A percentile compares a stretch with the other conserved stretches of the same genome.
Conservation (phyloP, 352 stramenopile genomes). For the Thalassiosira livingstoniorum region DNA sequence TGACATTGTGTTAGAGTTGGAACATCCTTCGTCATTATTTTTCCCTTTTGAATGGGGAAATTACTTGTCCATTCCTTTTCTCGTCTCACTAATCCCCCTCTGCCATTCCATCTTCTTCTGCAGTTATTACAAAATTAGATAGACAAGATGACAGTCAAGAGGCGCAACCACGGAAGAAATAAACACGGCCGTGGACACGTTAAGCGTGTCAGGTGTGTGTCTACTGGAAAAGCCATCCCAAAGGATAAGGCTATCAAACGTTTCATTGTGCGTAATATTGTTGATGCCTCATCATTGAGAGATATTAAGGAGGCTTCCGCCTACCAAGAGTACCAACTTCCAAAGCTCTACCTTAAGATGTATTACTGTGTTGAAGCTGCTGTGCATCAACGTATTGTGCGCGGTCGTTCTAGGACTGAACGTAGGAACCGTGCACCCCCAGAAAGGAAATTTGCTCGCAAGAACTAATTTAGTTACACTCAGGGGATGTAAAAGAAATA, state of each 20-base stretch:
- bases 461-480: conserved; percentile 50
- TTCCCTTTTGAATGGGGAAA: too few relatives aligned
- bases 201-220: conserved; percentile 98
- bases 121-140: conserved; percentile 46
- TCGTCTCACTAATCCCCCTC: too few relatives aligned
- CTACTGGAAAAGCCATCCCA: conserved; percentile 98
- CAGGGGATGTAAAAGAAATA: background rate
- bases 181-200: conserved; percentile 99
- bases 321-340: conserved; percentile 98
- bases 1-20: too few relatives aligned
- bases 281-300: conserved; percentile 98
- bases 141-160: conserved; percentile 96
- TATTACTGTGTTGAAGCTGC: conserved; percentile 99
- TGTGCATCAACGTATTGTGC: conserved; percentile 99
- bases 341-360: conserved; percentile 99
- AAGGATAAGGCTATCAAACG: conserved; percentile 95
- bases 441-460: conserved; percentile 58
- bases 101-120: conserved; percentile 11
- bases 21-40: too few relatives aligned
- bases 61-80: too few relatives aligned
- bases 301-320: conserved; percentile 98
- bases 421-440: conserved; percentile 94
- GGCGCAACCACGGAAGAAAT: conserved; percentile 98
- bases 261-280: conserved; percentile 97
- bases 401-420: conserved; percentile 93